Evolutionary conservation across 352 stramenopile species (phyloP), one percentile per base, ranked within the genome.

Genomic region (Phytopythium delawarense): DNA sequence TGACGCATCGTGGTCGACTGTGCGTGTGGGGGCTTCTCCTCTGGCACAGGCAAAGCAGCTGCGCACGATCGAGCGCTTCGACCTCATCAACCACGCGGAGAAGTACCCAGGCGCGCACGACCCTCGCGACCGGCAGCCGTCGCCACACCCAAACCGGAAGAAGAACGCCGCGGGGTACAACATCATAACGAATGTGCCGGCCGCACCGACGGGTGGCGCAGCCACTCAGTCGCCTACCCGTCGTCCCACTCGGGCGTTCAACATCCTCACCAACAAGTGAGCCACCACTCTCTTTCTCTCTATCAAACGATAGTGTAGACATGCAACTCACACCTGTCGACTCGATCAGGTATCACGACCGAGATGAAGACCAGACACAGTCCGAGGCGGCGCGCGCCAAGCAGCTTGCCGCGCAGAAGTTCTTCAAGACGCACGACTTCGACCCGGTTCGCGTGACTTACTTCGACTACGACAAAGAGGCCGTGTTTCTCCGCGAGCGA

Each of bases 221-320:
- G 25, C 25, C 5, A 32, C 42, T 23, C 28, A 57, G 34, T 70
- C 65, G 35, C 61, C 69, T 48, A 74, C 69, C 8, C 67, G 61
- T 52, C 75, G 81, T 32, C 66, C 78, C 16, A 71, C 63, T 20
- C 79, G 79, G 7, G 79, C 88, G 35, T 91, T 89, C 63, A 89
- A 84, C 61, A 88, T 91, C 42, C 73, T 91, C 46, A 87, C 74
- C 30, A 91, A 91, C 74, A 86, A 91, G 75, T 91, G 69, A 55
- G 70, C 25, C 25, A 28, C 25, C 1, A 28, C 25, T 28, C 25
- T 28, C 25, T 28, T 28, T 28, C 23, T 59, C 37, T 50, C 6
- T 50, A 50, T 59, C 37, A 9, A 21, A 53, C 56, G n/a, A 58
- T 37, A 28, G 61, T 49, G 45, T 71, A 58, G 11, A 28, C 40